Conservation (phyloP, 2,329 filamentous ascomycete genomes). For the Fusarium sp. region DNA sequence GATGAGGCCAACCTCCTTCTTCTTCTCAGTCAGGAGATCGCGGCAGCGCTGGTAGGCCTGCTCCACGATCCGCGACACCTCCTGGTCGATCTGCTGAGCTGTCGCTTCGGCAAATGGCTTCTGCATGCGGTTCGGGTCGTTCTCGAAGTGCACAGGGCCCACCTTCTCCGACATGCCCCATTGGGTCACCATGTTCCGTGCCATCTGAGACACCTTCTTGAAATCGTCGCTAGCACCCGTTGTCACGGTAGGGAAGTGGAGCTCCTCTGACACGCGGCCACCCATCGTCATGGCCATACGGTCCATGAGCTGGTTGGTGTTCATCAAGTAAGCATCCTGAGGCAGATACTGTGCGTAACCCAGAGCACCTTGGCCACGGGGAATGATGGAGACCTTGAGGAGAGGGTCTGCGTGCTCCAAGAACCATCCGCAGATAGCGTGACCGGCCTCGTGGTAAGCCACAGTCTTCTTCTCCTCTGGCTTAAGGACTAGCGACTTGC, state of each 20-base stretch:
- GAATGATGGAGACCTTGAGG: conserved; percentile 98
- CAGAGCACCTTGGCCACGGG: conserved; percentile 90
- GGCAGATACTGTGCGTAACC: conserved; percentile 99
- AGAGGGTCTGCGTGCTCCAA: conserved; percentile 96
- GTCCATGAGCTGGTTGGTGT: conserved; percentile 94
- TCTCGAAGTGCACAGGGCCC: conserved; percentile 91
- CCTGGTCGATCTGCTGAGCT: conserved; percentile 88
- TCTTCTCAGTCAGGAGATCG: conserved; percentile 84
- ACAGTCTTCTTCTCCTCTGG: conserved; percentile 96
- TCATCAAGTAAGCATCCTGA: conserved; percentile 94
- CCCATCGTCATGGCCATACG: conserved; percentile 99
- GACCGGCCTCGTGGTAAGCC: conserved; percentile 97
- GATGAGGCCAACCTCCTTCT: conserved; percentile 86
- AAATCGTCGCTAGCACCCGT: conserved; percentile 97
- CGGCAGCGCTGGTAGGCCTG: conserved; percentile 93
- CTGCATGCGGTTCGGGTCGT: conserved; percentile 81
- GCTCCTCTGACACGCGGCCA: conserved; percentile 92
- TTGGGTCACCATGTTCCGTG: conserved; percentile 98
- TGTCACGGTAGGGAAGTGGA: conserved; percentile 97
- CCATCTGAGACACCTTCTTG: conserved; percentile 97
- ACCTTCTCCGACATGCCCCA: conserved; percentile 98
- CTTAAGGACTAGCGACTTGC: conserved; percentile 93
- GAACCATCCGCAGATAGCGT: conserved; percentile 99
- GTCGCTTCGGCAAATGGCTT: conserved; percentile 98
- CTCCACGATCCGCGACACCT: conserved; percentile 92